Base-by-base conservation (phyloP, 2,329 filamentous ascomycete species). In the Plectosphaerella cucumerina region DNA sequence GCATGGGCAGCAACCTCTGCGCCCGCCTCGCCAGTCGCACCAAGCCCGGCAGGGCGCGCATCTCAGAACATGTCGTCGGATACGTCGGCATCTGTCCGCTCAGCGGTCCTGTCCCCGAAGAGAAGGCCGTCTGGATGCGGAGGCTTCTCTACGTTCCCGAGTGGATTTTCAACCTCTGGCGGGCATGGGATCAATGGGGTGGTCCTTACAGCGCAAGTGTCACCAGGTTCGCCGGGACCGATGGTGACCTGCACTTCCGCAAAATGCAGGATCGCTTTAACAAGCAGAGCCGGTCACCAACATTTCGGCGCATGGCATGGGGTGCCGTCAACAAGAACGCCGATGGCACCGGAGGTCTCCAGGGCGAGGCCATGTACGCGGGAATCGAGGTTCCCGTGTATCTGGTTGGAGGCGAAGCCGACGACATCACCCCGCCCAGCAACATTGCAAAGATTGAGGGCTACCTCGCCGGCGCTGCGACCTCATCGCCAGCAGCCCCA, bases 1-100 rank as follows among this genome's bases (percentile, higher is more conserved):
- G 90, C 65, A 87, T 97, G 82, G 94, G 94, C 6, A 91, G 88
- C 52, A 88, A 88, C 3, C 73, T 97, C 18, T 83, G 86, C 6
- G 85, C 89, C 22, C 72, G 86, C 15, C 73, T 97, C 48, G 86
- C 90, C 10, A 77, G 56, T 58, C 71, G 54, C 53, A 73, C 67
- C 59, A 63, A 55, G 2, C 68, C 77, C 1, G 71, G 84, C 52
- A 72, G 68, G 20, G 73, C 74, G 22, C 65, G 72, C 1, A 60
- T 90, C n/a, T 74, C 80, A 31, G 68, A 84, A 10, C 75, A 89
- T 61, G 78, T 95, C n/a, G 70, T 85, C 44, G 91, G 89, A 1
- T 65, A 97, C 6, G 74, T 97, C 26, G 90, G 85, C 3, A 85
- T 97, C 21, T 97, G 91, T 56, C 93, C 94, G 2, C 75, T 84